Evolutionary conservation across 1,284 basidiomycete species (phyloP).

Genomic region (Boletus putidus): DNA sequence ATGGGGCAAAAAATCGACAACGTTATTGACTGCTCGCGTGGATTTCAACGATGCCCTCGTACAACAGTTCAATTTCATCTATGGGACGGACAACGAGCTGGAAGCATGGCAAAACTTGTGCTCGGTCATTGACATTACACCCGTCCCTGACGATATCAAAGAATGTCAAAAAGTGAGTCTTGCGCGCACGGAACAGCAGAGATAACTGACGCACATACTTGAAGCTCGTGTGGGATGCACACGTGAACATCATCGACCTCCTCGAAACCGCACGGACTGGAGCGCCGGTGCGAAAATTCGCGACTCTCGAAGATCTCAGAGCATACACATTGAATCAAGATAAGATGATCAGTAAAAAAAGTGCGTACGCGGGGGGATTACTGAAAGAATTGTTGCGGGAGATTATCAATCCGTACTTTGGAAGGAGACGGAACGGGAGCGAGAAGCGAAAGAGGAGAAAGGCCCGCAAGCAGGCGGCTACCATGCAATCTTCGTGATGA

Average conservation of each 20-base stretch:
- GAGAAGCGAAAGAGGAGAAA: slow-evolving; percentile 20
- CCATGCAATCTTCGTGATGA: not conserved
- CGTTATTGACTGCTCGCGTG: not conserved
- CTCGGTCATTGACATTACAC: slow-evolving; percentile 11
- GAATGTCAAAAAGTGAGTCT: slow-evolving; percentile 14
- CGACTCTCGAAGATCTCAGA: slow-evolving; percentile 15
- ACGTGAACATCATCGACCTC: slow-evolving; percentile 23
- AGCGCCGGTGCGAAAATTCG: slow-evolving; percentile 3
- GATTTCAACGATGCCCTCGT: slow-evolving; percentile 18
- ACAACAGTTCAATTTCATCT: slow-evolving; percentile 15
- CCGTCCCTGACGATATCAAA: slow-evolving; percentile 7
- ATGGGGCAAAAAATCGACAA: not conserved
- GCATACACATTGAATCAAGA: slow-evolving; percentile 1
- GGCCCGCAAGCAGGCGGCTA: slow-evolving; percentile 11
- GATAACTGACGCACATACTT: not conserved
- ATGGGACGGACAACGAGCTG: slow-evolving; percentile 6
- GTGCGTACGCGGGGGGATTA: slow-evolving; percentile 16
- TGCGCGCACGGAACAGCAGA: not conserved
- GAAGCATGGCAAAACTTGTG: slow-evolving; percentile 21
- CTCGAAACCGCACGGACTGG: slow-evolving; percentile 15
- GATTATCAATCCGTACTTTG: slow-evolving; percentile 13
- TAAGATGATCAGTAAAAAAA: slow-evolving; percentile 13
- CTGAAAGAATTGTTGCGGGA: slow-evolving; percentile 20
- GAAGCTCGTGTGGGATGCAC: slow-evolving; percentile 21
- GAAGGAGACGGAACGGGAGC: slow-evolving; percentile 22